Evolutionary conservation across 2,329 filamentous ascomycete genomes (phyloP), one percentile per base, ranked within the genome.

Genomic region (Periconia macrospinosa): DNA sequence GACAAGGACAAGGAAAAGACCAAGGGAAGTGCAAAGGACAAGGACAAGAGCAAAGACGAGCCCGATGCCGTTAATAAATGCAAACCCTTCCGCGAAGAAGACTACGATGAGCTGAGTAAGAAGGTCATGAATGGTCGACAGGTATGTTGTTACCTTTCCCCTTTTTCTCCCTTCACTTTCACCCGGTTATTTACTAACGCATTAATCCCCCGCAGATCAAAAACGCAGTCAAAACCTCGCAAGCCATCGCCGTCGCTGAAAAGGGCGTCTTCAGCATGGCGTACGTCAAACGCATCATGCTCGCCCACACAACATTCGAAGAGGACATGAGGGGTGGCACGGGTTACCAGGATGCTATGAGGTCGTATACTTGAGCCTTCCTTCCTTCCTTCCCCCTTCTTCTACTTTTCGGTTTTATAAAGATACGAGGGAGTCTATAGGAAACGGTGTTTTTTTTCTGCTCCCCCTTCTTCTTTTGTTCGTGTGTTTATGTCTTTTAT

Each of bases 341-440:
- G 0, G 91, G 91, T 0, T 95, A 91, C 63, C 79, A 89, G 60
- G 91, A 94, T 69, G 90, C 90, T 0, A 93, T 94, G 91, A 82
- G 88, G 60, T 90, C 87, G 66, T 94, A 94, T 63, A 87, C 83
- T 53, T 87, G 73, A 57, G 15, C 11, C 30, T 33, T 13, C 30
- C 13, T 33, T 33, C 30, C 13, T 13, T 33, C 30, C 13, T 13
- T 33, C 30, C n/a, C n/a, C n/a, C n/a, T n/a, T 33, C 30, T 33
- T 8, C 30, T 13, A 8, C 30, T 33, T 33, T 33, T 33, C 30
- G 30, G n/a, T n/a, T n/a, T n/a, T n/a, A n/a, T n/a, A n/a, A n/a
- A n/a, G n/a, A n/a, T n/a, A n/a, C n/a, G n/a, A n/a, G n/a, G n/a
- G n/a, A n/a, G n/a, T n/a, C n/a, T n/a, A n/a, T n/a, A n/a, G n/a